Evolutionary conservation across 108 stramenopile species (phyloP), one percentile per base, ranked within the genome.

Genomic region (Epithemia pelagica): DNA sequence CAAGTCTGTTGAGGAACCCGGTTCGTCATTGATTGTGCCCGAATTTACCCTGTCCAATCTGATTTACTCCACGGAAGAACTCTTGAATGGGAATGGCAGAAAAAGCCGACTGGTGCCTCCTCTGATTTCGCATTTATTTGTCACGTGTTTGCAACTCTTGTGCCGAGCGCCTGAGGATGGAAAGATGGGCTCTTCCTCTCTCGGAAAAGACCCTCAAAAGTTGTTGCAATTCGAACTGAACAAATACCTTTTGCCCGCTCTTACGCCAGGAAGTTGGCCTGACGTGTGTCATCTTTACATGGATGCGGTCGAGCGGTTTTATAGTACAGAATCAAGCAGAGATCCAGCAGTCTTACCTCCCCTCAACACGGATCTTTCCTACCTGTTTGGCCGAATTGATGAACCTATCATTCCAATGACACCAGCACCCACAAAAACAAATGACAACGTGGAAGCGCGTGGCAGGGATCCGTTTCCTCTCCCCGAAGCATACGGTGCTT

Each of bases 291-390:
- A 81, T 60, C 77, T 79, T 25, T 92, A 92, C 74, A 84, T 86
- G 71, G 86, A 92, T 57, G 77, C 83, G 57, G 89, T 89, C 84
- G 84, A 89, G 53, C 78, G 78, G n/a, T 87, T 79, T 71, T 87
- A 84, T 62, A 72, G 67, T 26, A 79, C 82, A 0, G 79, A 84
- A 64, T 58, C 75, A 29, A 80, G 84, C 10, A 55, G 77, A 21
- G 87, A 83, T 32, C 58, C 65, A 52, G 78, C 68, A 32, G 78
- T 81, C 0, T 58, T 88, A 51, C 75, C 83, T 32, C 76, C 69
- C 2, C 64, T 80, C 21, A 61, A 53, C 18, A 74, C 84, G 55
- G 91, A 89, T 54, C 75, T 79, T 52, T 66, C 83, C 51, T 89
- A 87, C 64, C 61, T 87, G 26, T 68, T 73, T 21, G 81, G 78